Evolutionary conservation across 345 rosid species (phyloP).

Genomic region (Moricandia moricandioides): DNA sequence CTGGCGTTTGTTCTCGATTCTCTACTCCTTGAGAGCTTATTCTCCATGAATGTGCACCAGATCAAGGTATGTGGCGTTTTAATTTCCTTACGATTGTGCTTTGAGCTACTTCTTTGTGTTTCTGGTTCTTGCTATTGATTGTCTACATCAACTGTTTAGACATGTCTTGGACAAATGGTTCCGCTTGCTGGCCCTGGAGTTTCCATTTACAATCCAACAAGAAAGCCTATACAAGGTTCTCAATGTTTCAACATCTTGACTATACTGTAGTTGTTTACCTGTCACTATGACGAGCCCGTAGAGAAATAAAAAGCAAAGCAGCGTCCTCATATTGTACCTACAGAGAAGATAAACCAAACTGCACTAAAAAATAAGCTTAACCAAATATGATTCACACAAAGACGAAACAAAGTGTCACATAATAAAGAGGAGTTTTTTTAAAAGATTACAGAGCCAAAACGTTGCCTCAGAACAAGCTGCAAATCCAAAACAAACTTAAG

Average conservation of each 20-base stretch:
- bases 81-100: not conserved
- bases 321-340: constrained; percentile 23
- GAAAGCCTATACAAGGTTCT: not conserved
- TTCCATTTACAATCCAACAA: constrained; percentile 36
- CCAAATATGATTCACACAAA: constrained; percentile 3
- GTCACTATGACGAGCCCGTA: not conserved
- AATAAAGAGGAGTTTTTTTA: not conserved
- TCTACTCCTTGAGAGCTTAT: constrained; percentile 89
- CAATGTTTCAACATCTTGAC: not conserved
- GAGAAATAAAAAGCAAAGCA: constrained; percentile 1
- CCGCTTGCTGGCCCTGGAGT: constrained; percentile 95
- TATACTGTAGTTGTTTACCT: not conserved
- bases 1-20: constrained; percentile 47
- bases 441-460: constrained; percentile 29
- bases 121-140: not conserved
- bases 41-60: constrained; percentile 88
- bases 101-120: not conserved
- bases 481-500: constrained; percentile 36
- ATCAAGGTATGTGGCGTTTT: constrained; percentile 50
- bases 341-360: constrained; percentile 14
- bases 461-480: constrained; percentile 40
- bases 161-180: constrained; percentile 81
- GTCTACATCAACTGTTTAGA: constrained; percentile 36
- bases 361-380: constrained; percentile 8
- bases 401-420: not conserved